phyloP scores from a whole-genome alignment of 148 eudicot species.

The Vaccinium macrocarpon region DNA sequence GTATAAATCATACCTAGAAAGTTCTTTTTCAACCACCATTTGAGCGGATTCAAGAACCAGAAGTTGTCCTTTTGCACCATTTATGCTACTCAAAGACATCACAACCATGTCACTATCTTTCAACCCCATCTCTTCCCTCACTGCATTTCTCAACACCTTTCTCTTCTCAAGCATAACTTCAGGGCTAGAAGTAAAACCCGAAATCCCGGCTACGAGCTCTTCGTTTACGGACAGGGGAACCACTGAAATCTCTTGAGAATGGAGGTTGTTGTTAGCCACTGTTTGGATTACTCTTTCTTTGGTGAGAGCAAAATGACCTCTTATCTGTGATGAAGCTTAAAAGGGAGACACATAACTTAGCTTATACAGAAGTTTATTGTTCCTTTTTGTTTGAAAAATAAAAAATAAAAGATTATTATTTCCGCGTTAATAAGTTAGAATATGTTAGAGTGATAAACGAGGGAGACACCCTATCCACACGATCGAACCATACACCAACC shows the following conservation, averaged over 20 bases:
- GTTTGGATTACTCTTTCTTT: constrained; percentile 45
- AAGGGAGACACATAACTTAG: too few relatives aligned
- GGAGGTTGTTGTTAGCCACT: constrained; percentile 71
- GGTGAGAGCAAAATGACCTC: too few relatives aligned
- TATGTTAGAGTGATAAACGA: too few relatives aligned
- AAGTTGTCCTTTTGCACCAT: constrained; percentile 85
- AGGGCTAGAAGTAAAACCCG: constrained; percentile 49
- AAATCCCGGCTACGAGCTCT: constrained; percentile 81
- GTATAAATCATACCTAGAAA: constrained; percentile 24
- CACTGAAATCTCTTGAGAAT: constrained; percentile 45
- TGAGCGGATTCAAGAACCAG: constrained; percentile 80
- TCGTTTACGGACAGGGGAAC: constrained; percentile 92
- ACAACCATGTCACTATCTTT: constrained; percentile 82
- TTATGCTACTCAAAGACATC: constrained; percentile 81
- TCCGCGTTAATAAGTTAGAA: too few relatives aligned
- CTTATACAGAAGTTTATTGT: too few relatives aligned
- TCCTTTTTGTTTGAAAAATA: too few relatives aligned
- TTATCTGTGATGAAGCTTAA: too few relatives aligned
- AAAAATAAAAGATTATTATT: too few relatives aligned
- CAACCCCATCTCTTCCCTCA: constrained; percentile 88
- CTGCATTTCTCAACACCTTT: constrained; percentile 56
- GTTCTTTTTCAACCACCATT: constrained; percentile 37
- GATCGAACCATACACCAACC: too few relatives aligned
- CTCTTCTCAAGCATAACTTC: constrained; percentile 75
- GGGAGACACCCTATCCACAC: too few relatives aligned